phyloP scores from a whole-genome alignment of 2,329 filamentous ascomycete genomes.

The Clathrospora elynae region DNA sequence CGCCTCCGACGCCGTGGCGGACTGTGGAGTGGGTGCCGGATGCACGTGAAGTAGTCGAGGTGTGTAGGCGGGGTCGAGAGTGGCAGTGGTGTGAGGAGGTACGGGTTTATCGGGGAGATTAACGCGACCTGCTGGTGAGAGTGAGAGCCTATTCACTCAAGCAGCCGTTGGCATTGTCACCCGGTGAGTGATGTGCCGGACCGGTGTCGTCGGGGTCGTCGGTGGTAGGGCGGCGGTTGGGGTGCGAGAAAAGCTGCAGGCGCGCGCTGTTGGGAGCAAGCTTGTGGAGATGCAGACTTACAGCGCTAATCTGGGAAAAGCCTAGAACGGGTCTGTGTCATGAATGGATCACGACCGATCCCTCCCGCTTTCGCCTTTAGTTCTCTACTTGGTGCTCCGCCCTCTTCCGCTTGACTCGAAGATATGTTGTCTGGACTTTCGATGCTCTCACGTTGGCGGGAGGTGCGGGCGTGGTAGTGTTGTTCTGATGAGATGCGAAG shows the following conservation, averaged over 20 bases:
- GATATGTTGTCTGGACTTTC: not conserved
- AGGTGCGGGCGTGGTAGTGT: not conserved
- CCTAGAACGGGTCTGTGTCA: slow-evolving; percentile 9
- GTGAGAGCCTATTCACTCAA: slow-evolving; percentile 20
- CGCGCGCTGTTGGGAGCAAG: slow-evolving; percentile 30
- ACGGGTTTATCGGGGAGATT: slow-evolving; percentile 4
- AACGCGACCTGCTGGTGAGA: not conserved
- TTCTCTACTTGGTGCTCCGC: slow-evolving; percentile 4
- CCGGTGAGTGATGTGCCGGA: slow-evolving; percentile 14
- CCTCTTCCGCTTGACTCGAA: no score
- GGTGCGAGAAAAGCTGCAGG: slow-evolving; percentile 10
- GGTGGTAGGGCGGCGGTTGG: slow-evolving; percentile 10
- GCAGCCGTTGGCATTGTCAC: slow-evolving; percentile 30
- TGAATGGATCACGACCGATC: slow-evolving; percentile 14
- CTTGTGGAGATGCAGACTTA: slow-evolving; percentile 25
- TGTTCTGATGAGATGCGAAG: not conserved
- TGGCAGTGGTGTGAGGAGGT: slow-evolving; percentile 18
- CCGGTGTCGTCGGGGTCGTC: slow-evolving; percentile 17
- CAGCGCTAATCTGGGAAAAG: slow-evolving; percentile 7
- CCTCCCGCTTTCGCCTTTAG: slow-evolving; percentile 24
- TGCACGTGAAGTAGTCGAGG: slow-evolving; percentile 1
- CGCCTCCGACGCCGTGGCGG: slow-evolving; percentile 24
- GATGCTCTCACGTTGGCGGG: not conserved
- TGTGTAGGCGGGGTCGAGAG: slow-evolving; percentile 10
- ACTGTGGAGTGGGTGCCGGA: slow-evolving; percentile 7